Evolutionary conservation across 495 filamentous ascomycete genomes (phyloP).

Genomic region (Neurospora sp.): DNA sequence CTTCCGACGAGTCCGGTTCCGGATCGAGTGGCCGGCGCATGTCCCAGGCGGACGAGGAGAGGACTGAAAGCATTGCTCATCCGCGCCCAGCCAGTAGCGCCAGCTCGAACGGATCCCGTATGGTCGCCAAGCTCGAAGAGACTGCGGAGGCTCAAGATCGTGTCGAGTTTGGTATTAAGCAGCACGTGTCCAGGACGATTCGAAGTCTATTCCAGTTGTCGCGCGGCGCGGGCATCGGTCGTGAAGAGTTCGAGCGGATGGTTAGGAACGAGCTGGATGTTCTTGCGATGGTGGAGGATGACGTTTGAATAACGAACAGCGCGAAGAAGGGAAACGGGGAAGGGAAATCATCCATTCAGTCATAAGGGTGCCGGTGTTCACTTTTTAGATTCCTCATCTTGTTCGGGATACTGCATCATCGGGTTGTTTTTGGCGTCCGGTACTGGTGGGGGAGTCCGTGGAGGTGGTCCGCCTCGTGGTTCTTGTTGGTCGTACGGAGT

Average conservation of each 20-base stretch:
- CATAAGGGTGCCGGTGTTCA: neutral
- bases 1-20: neutral
- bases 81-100: constrained; percentile 45
- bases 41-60: constrained; percentile 19
- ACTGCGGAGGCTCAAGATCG: constrained; percentile 53
- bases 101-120: constrained; percentile 41
- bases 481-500: neutral
- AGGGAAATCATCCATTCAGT: neutral
- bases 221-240: constrained; percentile 66
- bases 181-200: constrained; percentile 80
- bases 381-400: neutral
- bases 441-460: neutral
- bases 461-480: neutral
- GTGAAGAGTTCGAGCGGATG: constrained; percentile 73
- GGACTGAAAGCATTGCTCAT: constrained; percentile 23
- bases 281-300: constrained; percentile 65
- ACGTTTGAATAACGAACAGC: constrained; percentile 19
- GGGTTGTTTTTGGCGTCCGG: neutral
- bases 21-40: constrained; percentile 6
- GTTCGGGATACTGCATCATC: neutral
- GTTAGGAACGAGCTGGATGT: constrained; percentile 73
- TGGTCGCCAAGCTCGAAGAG: constrained; percentile 56
- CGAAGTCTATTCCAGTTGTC: constrained; percentile 83
- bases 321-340: neutral
- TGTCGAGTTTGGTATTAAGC: constrained; percentile 71